Percentiles rank a stretch among this genome's conserved stretches.
Conservation (phyloP, 2,329 filamentous ascomycete genomes). For the Calonectria henricotiae region DNA sequence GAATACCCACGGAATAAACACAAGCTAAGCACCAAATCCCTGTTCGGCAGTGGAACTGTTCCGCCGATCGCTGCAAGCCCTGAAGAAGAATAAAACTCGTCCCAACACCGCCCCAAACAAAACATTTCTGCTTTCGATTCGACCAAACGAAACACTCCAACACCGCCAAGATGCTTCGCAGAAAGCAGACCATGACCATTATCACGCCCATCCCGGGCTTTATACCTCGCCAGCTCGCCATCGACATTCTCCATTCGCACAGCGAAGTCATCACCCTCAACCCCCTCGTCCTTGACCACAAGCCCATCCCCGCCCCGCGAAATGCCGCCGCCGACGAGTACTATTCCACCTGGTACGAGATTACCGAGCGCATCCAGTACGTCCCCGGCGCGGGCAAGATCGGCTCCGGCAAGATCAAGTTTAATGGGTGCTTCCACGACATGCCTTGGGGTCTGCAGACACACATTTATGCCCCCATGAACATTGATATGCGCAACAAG, state of each 20-base stretch:
- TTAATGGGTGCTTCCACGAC: conserved; percentile 82
- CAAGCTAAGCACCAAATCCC: not conserved
- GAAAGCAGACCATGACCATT: conserved; percentile 78
- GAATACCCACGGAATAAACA: conserved; percentile 19
- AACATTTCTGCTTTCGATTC: not conserved
- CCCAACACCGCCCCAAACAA: conserved; percentile 22
- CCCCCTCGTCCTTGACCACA: conserved; percentile 77
- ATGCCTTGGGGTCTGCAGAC: conserved; percentile 82
- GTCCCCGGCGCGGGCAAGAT: conserved; percentile 78
- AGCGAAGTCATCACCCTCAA: conserved; percentile 81
- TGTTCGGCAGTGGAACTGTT: conserved; percentile 1
- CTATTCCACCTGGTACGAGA: conserved; percentile 84
- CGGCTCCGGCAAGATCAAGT: conserved; percentile 77
- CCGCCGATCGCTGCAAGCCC: conserved; percentile 3
- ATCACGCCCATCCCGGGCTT: conserved; percentile 80
- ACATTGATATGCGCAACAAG: conserved; percentile 78
- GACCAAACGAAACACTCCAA: conserved; percentile 22
- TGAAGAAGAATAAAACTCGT: conserved; percentile 9
- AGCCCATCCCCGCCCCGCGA: conserved; percentile 77
- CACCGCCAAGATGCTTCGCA: conserved; percentile 67
- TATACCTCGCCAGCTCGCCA: conserved; percentile 80
- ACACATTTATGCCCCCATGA: conserved; percentile 79
- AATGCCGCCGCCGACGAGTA: conserved; percentile 80
- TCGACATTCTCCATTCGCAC: conserved; percentile 82
- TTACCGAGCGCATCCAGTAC: conserved; percentile 78